Evolutionary conservation across 2,329 filamentous ascomycete genomes (phyloP), one percentile per base, ranked within the genome.

Genomic region (Ophiostoma quercus): DNA sequence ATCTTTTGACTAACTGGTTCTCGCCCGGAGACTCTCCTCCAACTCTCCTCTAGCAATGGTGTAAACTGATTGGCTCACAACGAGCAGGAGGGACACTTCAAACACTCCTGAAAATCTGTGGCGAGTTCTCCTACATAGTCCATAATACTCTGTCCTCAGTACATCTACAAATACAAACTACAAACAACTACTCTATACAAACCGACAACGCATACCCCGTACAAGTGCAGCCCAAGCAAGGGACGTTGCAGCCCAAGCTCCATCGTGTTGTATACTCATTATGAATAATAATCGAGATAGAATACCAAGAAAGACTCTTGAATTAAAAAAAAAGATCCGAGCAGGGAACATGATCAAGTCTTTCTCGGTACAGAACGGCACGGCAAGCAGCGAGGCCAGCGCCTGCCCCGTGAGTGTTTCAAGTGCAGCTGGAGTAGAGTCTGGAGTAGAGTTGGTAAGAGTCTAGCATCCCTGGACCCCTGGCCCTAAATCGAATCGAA

Each of bases 31-130:
- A 57, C n/a, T 57, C 51, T 22, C 22, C 51, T 57, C 51, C 51
- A 57, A 22, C 19, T 29, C 25, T 29, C 25, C 1, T 22, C 9
- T 11, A 6, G 1, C 47, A 12, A 39, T 41, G 65, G 65, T 66
- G 65, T 66, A 66, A 66, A 43, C 22, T 66, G 65, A 66, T 66
- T 66, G 65, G 65, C 65, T 16, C 11, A 22, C 8, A 25, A 25
- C 4, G n/a, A 57, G 51, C 51, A 25, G n/a, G 9, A 22, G 16
- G 25, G 16, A 47, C 16, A 29, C 22, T 19, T n/a, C 43, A 47
- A 47, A 25, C 51, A 57, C 51, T 25, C 51, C 51, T 25, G 51
- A 57, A 57, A 4, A 25, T 57, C 51, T 25, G n/a, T 57, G 51
- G 43, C 43, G 16, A 47, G 11, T 41, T 14, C 39, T 39, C 8